Percentiles rank a stretch among this genome's conserved stretches.
Evolutionary conservation across 768 basidiomycete species (phyloP).

Genomic region (Tulasnella sp.): DNA sequence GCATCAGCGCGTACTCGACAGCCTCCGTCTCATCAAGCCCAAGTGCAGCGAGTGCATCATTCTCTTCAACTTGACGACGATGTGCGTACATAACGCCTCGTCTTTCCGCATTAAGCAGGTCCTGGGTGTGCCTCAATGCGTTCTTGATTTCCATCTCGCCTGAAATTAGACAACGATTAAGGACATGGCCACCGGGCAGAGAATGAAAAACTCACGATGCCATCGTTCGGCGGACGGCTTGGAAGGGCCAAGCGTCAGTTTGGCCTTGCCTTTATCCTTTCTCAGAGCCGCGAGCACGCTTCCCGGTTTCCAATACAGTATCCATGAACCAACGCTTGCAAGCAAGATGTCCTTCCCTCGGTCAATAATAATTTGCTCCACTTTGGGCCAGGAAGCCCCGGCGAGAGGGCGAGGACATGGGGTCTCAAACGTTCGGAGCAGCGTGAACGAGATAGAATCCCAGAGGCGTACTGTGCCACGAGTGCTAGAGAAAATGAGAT

Average conservation of each 20-base stretch:
- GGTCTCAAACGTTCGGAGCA: constrained; percentile 44
- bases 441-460: constrained; percentile 57
- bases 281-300: constrained; percentile 23
- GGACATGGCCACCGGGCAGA: background rate
- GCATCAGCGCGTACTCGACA: constrained; percentile 73
- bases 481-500: constrained; percentile 34
- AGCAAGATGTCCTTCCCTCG: constrained; percentile 45
- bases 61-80: constrained; percentile 52
- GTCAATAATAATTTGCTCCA: constrained; percentile 46
- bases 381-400: constrained; percentile 40
- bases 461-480: constrained; percentile 53
- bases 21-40: constrained; percentile 69
- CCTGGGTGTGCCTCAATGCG: constrained; percentile 52
- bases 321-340: constrained; percentile 50
- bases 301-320: constrained; percentile 62
- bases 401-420: constrained; percentile 34
- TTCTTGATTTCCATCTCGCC: constrained; percentile 58
- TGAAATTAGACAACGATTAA: constrained; percentile 28
- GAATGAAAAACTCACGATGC: background rate
- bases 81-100: constrained; percentile 33
- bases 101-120: constrained; percentile 46
- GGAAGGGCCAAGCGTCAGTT: background rate
- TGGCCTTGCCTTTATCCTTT: constrained; percentile 21
- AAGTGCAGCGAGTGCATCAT: constrained; percentile 47
- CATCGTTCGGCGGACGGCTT: background rate